Percentiles rank a stretch among this genome's conserved stretches.
Conservation (phyloP, 208 protist genomes). For the Crithidia bombi region DNA sequence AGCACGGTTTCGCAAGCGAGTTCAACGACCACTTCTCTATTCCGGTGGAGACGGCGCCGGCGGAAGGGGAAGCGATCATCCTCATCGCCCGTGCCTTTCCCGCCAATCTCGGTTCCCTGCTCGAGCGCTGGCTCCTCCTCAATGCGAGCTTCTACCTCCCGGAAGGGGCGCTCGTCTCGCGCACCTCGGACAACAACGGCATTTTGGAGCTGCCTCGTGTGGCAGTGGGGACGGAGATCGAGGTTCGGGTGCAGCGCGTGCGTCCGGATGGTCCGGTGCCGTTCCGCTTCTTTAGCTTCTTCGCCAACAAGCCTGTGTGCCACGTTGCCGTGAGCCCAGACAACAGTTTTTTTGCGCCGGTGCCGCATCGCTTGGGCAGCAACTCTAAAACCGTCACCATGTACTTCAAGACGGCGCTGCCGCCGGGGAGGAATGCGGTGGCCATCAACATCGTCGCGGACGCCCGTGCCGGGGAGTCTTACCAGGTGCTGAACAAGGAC, state of each 20-base stretch:
- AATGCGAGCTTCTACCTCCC: constrained; percentile 61
- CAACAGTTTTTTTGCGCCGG: constrained; percentile 55
- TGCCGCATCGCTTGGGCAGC: constrained; percentile 43
- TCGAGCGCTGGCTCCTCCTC: constrained; percentile 58
- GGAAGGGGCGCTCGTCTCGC: constrained; percentile 33
- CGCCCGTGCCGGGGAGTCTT: background rate
- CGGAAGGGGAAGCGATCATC: constrained; percentile 53
- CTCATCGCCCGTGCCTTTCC: constrained; percentile 62
- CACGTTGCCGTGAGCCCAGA: constrained; percentile 56
- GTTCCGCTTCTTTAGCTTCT: constrained; percentile 81
- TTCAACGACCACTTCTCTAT: constrained; percentile 66
- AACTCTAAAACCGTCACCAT: constrained; percentile 25
- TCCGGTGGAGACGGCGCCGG: constrained; percentile 42
- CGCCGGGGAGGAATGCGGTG: constrained; percentile 38
- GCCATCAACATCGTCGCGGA: constrained; percentile 13
- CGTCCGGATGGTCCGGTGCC: constrained; percentile 61
- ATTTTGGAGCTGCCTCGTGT: constrained; percentile 60
- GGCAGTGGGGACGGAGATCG: constrained; percentile 50
- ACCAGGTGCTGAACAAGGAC: constrained; percentile 13
- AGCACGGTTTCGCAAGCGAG: constrained; percentile 77
- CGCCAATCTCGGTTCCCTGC: constrained; percentile 28
- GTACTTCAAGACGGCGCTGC: constrained; percentile 63
- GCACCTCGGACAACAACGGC: constrained; percentile 59
- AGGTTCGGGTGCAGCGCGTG: constrained; percentile 60
- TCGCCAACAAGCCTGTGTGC: constrained; percentile 74